Evolutionary conservation across 345 rosid species (phyloP), one percentile per base, ranked within the genome.

Genomic region (Salix koriyanagi): DNA sequence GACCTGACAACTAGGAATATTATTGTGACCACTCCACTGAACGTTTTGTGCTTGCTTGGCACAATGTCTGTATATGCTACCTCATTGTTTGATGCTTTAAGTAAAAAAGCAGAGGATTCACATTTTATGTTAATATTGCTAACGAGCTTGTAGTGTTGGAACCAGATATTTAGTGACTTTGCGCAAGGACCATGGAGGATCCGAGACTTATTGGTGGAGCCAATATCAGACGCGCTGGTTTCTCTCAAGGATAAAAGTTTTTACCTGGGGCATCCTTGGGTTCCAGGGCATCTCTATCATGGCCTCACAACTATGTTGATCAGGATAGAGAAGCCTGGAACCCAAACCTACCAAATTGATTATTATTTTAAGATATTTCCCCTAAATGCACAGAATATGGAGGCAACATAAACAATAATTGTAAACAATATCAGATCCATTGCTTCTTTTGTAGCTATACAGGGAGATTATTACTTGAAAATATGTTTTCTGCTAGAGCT

Each of bases 161-260:
- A 71, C 54, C 81, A 86, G 88, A 77, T 84, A 67, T 80, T 88
- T 69, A 73, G 81, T 67, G 65, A 81, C 50, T 86, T 87, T 89
- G 75, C 85, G 71, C 60, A 60, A 79, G 26, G 86, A 88, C 68
- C 81, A 72, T 70, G 88, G 84, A 82, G 90, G 91, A 69, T 85
- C 89, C 2, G 83, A 87, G 71, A 85, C 88, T 50, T 84, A 69
- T 42, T 67, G 81, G 86, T 80, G 79, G 87, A 89, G 81, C 90
- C 92, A 68, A 84, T 84, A 36, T 76, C 84, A 2, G 81, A 85
- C 58, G 82, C 77, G 84, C 52, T 86, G 60, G 75, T 84, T 83
- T 76, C 83, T 64, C 73, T 75, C 19, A 79, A 86, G 84, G 85
- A 75, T 34, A 34, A 42, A 85, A 71, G 75, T 81, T 78, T 60